These are phyloP conservation scores for Hypsizygus ulmarius DNA, from an alignment of 1,284 basidiomycete species.

Conservation along the genomic window DNA sequence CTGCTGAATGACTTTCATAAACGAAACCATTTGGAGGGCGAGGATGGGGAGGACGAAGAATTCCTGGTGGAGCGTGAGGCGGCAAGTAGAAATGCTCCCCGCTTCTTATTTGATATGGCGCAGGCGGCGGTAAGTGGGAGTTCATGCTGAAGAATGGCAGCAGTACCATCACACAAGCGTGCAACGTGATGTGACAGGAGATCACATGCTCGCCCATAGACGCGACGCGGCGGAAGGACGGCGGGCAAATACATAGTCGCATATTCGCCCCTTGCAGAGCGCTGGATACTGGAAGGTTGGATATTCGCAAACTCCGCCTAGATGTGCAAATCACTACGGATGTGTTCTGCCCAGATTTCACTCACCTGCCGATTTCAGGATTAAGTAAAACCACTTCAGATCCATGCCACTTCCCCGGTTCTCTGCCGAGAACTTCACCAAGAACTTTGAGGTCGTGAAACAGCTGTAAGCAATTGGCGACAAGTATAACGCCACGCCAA, in stretches of 20 bases:
- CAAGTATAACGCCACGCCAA: constrained; percentile 36
- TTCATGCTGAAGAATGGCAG: constrained; percentile 9
- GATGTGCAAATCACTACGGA: neutral
- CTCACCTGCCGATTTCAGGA: constrained; percentile 23
- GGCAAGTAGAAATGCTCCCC: constrained; percentile 9
- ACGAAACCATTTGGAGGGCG: constrained; percentile 2
- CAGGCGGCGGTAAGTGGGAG: constrained; percentile 11
- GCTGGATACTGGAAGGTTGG: constrained; percentile 22
- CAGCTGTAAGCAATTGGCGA: constrained; percentile 30
- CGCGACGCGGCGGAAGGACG: too few species aligned
- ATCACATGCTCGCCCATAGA: too few species aligned
- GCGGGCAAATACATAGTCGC: too few species aligned
- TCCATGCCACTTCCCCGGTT: constrained; percentile 24
- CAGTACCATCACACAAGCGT: neutral
- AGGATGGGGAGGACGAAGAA: neutral
- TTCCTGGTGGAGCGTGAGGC: neutral
- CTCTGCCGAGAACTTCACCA: constrained; percentile 42
- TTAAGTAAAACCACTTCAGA: constrained; percentile 20
- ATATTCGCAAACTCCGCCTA: neutral
- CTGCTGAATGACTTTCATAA: constrained; percentile 2
- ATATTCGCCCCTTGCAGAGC: constrained; percentile 26
- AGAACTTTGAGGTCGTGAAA: constrained; percentile 39
- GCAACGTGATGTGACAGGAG: neutral
- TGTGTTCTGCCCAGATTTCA: constrained; percentile 15
- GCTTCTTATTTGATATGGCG: constrained; percentile 1